A percentile compares a stretch with the other conserved stretches of the same genome.
phyloP scores from a whole-genome alignment of 179 eudicot genomes.

The Camellia oleifera region DNA sequence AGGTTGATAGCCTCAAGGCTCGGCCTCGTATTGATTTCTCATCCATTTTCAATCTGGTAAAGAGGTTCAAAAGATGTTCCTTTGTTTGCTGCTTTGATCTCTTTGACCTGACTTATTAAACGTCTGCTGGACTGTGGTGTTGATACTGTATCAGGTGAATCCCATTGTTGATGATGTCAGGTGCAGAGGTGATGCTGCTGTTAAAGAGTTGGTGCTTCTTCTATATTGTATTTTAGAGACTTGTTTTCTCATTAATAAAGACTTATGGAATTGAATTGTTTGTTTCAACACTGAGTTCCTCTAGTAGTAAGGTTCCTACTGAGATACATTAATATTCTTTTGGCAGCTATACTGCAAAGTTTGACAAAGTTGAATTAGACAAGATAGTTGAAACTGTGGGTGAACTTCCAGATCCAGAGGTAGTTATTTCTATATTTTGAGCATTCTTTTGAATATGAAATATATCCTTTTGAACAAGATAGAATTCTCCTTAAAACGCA shows the following conservation, averaged over 20 bases:
- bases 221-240: not conserved
- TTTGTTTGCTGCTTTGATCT: slow-evolving; percentile 8
- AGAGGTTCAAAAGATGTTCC: slow-evolving; percentile 12
- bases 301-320: not conserved
- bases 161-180: slow-evolving; percentile 94
- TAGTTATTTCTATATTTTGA: slow-evolving; percentile 19
- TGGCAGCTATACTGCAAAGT: slow-evolving; percentile 66
- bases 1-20: slow-evolving; percentile 78
- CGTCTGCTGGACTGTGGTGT: not conserved
- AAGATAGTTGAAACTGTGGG: slow-evolving; percentile 62
- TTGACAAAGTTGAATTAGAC: slow-evolving; percentile 78
- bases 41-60: slow-evolving; percentile 77
- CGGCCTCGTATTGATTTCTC: slow-evolving; percentile 95
- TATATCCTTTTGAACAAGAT: not conserved
- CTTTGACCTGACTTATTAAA: slow-evolving; percentile 6
- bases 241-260: not conserved
- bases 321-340: slow-evolving; percentile 10
- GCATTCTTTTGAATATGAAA: not conserved
- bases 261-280: not conserved
- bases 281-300: not conserved
- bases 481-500: not conserved
- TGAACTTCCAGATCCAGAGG: slow-evolving; percentile 92
- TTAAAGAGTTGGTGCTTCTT: slow-evolving; percentile 74
- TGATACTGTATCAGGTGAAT: slow-evolving; percentile 61
- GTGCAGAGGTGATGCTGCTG: slow-evolving; percentile 88